Evolutionary conservation across 2,329 filamentous ascomycete genomes (phyloP).

Genomic region (Stemphylium lycopersici): DNA sequence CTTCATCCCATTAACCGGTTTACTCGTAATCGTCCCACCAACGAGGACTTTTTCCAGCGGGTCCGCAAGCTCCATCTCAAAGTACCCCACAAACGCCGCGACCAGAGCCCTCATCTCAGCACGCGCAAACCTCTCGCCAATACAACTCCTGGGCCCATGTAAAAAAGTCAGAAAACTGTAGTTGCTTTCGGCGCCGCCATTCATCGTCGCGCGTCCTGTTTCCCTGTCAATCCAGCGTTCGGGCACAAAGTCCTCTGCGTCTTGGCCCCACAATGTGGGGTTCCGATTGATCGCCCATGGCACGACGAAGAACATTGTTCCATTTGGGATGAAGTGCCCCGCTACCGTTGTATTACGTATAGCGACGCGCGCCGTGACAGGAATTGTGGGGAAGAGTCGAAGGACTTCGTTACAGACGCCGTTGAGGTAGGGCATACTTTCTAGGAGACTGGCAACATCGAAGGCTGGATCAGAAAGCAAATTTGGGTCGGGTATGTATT

Average conservation of each 20-base stretch:
- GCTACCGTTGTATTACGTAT: conserved; percentile 41
- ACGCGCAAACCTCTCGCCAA: conserved; percentile 48
- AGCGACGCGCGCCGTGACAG: conserved; percentile 40
- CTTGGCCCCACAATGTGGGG: conserved; percentile 51
- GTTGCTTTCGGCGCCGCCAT: conserved; percentile 48
- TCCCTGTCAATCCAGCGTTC: conserved; percentile 54
- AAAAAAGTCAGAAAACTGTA: conserved; percentile 53
- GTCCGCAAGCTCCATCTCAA: conserved; percentile 45
- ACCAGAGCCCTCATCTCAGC: conserved; percentile 47
- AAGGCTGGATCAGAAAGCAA: conserved; percentile 19
- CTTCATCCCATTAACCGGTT: conserved; percentile 48
- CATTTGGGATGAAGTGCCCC: conserved; percentile 47
- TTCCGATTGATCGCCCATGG: conserved; percentile 53
- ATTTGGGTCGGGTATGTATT: conserved; percentile 59
- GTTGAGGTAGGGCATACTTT: conserved; percentile 54
- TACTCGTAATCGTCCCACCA: conserved; percentile 48
- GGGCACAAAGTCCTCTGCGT: conserved; percentile 51
- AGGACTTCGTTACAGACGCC: conserved; percentile 54
- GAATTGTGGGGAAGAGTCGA: conserved; percentile 49
- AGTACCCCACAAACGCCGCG: conserved; percentile 43
- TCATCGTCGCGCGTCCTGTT: conserved; percentile 48
- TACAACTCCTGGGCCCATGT: conserved; percentile 50
- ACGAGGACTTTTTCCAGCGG: conserved; percentile 35
- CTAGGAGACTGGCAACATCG: conserved; percentile 48
- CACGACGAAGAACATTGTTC: conserved; percentile 47